Base-by-base conservation (phyloP, 768 basidiomycete species). In the Boletus reticuloceps region DNA sequence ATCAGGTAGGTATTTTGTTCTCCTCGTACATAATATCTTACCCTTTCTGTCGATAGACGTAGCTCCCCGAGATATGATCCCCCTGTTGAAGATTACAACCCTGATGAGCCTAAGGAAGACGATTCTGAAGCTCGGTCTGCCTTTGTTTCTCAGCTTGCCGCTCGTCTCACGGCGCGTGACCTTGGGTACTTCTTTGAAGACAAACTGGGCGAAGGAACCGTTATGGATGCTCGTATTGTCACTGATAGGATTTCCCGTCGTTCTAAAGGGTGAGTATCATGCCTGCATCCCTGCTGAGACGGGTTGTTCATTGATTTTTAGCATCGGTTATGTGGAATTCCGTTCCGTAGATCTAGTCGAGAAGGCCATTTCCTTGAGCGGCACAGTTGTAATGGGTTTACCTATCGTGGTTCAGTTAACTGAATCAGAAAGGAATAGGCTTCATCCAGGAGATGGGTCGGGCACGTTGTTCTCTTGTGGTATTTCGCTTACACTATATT, bases 101-200 rank as follows among this genome's bases (percentile, higher is more conserved):
- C 87, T 31, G 92, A 96, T 62, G 94, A 98, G 60, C 88, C 89
- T 8, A 89, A 88, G 65, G 92, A 94, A 72, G 94, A 98, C 69
- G 96, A 98, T 69, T 94, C 93, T 53, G 97, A 98, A 84, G 89
- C 92, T 68, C 89, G 97, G 73, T 98, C 97, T 65, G 93, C 98
- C 63, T 98, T 98, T 75, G 94, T 97, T 69, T 96, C 95, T 65
- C 97, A 98, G 76, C 86, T 99, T 70, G 93, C 97, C 65, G 94
- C 94, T 58, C 88, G 94, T 68, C 84, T 98, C 70, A 98, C 95
- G 55, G 94, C 95, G 64, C 86, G 94, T 70, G 97, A 99, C 77
- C 79, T 99, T 74, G 95, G 95, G 61, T 91, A 94, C 75, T 99
- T 99, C 79, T 98, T 99, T 69, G 96, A 98, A 78, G 91, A 96